Conservation (phyloP, 2,329 filamentous ascomycete species). For the Sporothrix luriei region DNA sequence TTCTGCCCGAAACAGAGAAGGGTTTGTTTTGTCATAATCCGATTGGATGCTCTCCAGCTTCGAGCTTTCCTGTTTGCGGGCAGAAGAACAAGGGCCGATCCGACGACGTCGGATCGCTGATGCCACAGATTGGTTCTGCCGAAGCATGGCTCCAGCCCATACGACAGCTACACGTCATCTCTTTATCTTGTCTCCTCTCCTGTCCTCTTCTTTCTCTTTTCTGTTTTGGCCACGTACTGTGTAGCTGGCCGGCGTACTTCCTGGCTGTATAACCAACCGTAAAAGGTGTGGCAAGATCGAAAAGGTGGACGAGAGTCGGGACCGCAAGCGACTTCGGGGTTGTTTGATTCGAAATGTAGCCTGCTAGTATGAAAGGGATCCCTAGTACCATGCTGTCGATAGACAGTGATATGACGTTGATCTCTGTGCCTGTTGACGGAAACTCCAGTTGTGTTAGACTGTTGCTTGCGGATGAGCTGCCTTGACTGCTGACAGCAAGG, state of each 20-base stretch:
- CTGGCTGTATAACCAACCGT: background rate
- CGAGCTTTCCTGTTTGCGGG: background rate
- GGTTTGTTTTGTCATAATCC: background rate
- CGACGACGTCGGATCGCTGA: slow-evolving; percentile 18
- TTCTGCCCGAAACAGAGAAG: background rate
- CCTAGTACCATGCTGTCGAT: background rate
- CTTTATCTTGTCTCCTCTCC: background rate
- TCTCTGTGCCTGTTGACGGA: too few species aligned
- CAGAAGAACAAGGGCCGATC: slow-evolving; percentile 30
- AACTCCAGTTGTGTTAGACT: too few species aligned
- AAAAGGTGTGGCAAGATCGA: background rate
- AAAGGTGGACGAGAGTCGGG: background rate
- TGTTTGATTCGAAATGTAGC: too few species aligned
- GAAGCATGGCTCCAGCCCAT: background rate
- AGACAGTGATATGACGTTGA: too few species aligned
- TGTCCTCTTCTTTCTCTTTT: background rate
- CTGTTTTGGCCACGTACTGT: background rate
- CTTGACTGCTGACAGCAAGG: too few species aligned
- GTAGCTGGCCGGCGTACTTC: background rate
- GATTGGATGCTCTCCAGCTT: background rate
- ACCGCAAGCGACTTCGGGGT: background rate
- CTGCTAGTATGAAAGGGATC: too few species aligned
- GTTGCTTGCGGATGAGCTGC: too few species aligned
- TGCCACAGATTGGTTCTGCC: background rate
- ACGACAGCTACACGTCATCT: background rate